These are phyloP conservation scores for Sanghuangporus weigelae DNA, from an alignment of 1,284 basidiomycete species.

Conservation along the genomic window DNA sequence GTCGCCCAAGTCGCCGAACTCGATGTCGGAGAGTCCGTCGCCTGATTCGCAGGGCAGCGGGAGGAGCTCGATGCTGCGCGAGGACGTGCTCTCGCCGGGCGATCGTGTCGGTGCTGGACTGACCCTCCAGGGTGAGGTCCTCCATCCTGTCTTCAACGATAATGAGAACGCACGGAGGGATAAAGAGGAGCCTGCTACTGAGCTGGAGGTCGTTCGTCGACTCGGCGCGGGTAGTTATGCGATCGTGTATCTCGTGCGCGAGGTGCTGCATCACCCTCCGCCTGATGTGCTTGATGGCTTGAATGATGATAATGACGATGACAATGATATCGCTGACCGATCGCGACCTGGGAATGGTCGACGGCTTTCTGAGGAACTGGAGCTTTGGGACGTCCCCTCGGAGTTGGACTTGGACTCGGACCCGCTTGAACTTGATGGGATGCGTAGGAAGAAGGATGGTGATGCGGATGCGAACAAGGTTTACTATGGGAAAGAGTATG, in stretches of 20 bases:
- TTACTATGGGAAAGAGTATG: conserved; percentile 80
- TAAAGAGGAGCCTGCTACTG: conserved; percentile 43
- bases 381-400: conserved; percentile 19
- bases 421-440: conserved; percentile 2
- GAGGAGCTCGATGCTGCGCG: conserved; percentile 39
- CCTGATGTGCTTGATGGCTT: conserved; percentile 34
- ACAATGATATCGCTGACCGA: conserved; percentile 44
- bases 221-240: conserved; percentile 90
- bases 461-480: neutral
- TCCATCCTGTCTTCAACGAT: conserved; percentile 43
- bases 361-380: conserved; percentile 36
- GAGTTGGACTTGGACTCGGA: conserved; percentile 25
- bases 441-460: neutral
- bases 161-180: conserved; percentile 27
- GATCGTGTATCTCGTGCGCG: conserved; percentile 89
- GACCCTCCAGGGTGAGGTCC: conserved; percentile 55
- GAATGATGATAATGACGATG: neutral
- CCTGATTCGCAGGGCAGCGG: conserved; percentile 22
- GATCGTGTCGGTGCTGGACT: conserved; percentile 67
- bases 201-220: conserved; percentile 80
- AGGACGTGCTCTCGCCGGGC: conserved; percentile 64
- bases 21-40: conserved; percentile 14
- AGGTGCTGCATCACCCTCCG: conserved; percentile 59
- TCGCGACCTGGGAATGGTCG: conserved; percentile 53
- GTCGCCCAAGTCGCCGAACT: conserved; percentile 10